A percentile compares a stretch with the other conserved stretches of the same genome.
Evolutionary conservation across 2,329 filamentous ascomycete species (phyloP).

Genomic region (Aulographum hederae): DNA sequence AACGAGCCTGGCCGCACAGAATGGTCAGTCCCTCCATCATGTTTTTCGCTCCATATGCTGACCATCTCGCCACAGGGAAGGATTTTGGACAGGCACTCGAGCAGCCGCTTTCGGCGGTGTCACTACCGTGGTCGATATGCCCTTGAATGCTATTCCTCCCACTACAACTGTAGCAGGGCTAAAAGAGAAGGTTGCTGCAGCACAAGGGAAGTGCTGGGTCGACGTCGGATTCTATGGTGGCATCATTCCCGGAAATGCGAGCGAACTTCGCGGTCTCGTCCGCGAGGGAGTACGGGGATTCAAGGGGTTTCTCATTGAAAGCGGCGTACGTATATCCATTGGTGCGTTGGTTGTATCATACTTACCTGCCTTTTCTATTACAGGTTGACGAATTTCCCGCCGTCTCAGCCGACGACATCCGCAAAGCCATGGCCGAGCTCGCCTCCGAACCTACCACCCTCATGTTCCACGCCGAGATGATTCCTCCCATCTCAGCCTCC

Average conservation of each 20-base stretch:
- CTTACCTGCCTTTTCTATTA: too few relatives aligned
- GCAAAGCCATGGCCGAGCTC: conserved; percentile 61
- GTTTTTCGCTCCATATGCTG: too few relatives aligned
- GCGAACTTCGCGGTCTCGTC: conserved; percentile 63
- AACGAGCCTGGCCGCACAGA: conserved; percentile 94
- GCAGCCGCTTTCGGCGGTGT: conserved; percentile 92
- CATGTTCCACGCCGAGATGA: conserved; percentile 99
- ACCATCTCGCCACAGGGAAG: too few relatives aligned
- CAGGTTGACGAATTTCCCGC: conserved; percentile 92
- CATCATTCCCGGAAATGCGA: conserved; percentile 73
- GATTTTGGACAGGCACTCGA: conserved; percentile 85
- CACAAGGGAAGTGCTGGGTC: conserved; percentile 82
- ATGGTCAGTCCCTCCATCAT: too few relatives aligned
- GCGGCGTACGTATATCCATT: conserved; percentile 48
- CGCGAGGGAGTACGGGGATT: conserved; percentile 80
- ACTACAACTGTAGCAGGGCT: conserved; percentile 77
- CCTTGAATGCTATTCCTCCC: conserved; percentile 87
- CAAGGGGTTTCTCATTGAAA: conserved; percentile 95
- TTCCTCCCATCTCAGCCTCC: conserved; percentile 66
- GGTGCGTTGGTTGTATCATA: too few relatives aligned
- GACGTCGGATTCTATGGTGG: conserved; percentile 98
- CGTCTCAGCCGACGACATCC: conserved; percentile 63
- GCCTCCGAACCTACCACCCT: conserved; percentile 71
- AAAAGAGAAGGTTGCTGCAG: conserved; percentile 69
- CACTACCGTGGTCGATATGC: conserved; percentile 96